Conservation (phyloP, 257 asterid species). For the Salvia miltiorrhiza region DNA sequence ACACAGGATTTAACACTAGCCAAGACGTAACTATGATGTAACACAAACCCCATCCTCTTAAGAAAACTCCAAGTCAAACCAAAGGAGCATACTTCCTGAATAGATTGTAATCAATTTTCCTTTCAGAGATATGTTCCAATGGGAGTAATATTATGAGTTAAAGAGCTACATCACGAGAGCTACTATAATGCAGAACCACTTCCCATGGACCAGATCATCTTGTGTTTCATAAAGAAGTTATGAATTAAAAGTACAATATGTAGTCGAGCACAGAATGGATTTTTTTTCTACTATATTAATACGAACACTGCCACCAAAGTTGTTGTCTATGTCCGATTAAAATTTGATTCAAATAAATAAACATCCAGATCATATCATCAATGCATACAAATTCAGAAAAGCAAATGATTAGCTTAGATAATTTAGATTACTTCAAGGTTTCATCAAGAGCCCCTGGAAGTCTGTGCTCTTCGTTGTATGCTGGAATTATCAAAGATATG, state of each 20-base stretch:
- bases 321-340: not conserved
- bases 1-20: not conserved
- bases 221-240: not conserved
- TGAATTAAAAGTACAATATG: not conserved
- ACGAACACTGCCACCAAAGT: not conserved
- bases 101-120: not conserved
- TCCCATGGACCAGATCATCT: not conserved
- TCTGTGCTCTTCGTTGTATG: conserved; percentile 88
- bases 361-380: conserved; percentile 3
- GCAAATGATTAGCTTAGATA: conserved; percentile 10
- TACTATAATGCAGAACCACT: not conserved
- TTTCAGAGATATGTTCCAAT: not conserved
- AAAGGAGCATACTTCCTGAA: not conserved
- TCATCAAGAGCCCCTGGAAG: conserved; percentile 92
- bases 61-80: not conserved
- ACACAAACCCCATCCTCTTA: not conserved
- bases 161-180: not conserved
- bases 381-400: not conserved
- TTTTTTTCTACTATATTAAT: too few relatives aligned
- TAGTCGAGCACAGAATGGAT: too few relatives aligned
- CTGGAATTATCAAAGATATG: conserved; percentile 79
- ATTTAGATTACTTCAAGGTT: conserved; percentile 57
- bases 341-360: not conserved
- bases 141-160: not conserved
- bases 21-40: not conserved